phyloP scores from a whole-genome alignment of 768 basidiomycete genomes.

The Boletus rex-veris region DNA sequence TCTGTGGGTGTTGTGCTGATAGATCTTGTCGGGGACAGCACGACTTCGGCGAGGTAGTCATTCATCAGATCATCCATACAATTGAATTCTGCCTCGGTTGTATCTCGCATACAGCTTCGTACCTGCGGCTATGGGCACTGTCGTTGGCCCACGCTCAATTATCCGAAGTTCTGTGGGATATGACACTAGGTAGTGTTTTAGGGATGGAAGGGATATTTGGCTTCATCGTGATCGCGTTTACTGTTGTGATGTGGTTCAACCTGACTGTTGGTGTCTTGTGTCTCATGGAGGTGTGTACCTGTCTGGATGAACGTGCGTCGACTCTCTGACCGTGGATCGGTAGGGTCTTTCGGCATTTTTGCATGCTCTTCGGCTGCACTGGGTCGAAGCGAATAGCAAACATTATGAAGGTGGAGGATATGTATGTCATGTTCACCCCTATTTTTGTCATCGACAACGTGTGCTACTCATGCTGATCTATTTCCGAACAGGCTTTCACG shows the following conservation, averaged over 20 bases:
- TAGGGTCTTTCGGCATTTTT: slow-evolving; percentile 94
- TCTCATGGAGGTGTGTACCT: slow-evolving; percentile 83
- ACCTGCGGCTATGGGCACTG: slow-evolving; percentile 93
- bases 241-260: slow-evolving; percentile 71
- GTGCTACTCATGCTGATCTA: slow-evolving; percentile 27
- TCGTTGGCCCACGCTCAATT: slow-evolving; percentile 98
- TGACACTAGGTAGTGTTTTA: slow-evolving; percentile 70
- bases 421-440: slow-evolving; percentile 47
- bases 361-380: slow-evolving; percentile 94
- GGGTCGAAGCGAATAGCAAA: slow-evolving; percentile 98
- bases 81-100: slow-evolving; percentile 99
- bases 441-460: slow-evolving; percentile 21
- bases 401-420: slow-evolving; percentile 89
- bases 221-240: slow-evolving; percentile 46
- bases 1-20: slow-evolving; percentile 6
- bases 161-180: slow-evolving; percentile 88
- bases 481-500: slow-evolving; percentile 40
- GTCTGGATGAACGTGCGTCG: slow-evolving; percentile 16
- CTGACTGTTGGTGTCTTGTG: slow-evolving; percentile 78
- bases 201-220: slow-evolving; percentile 66
- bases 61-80: slow-evolving; percentile 97
- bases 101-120: slow-evolving; percentile 95
- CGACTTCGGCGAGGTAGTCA: slow-evolving; percentile 91
- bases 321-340: slow-evolving; percentile 7
- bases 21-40: slow-evolving; percentile 60